phyloP scores from a whole-genome alignment of 2,329 filamentous ascomycete genomes.

The Penicillium brevicompactum region DNA sequence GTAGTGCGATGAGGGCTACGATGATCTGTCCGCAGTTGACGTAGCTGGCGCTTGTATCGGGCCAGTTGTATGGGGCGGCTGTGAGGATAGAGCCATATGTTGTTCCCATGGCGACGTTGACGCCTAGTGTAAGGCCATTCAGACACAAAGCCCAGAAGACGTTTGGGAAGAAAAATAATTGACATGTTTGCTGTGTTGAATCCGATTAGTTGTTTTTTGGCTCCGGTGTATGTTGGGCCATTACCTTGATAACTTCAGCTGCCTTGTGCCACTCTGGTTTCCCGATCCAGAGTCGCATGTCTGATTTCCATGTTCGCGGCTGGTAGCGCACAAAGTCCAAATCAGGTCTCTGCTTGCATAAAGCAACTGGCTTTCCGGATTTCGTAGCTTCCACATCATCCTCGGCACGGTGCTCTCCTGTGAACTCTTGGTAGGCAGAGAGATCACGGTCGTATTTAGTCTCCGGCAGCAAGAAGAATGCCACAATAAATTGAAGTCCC shows the following conservation, averaged over 20 bases:
- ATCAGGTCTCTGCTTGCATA: conserved; percentile 19
- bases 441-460: conserved; percentile 45
- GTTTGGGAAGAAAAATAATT: conserved; percentile 43
- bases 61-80: conserved; percentile 42
- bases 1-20: conserved; percentile 41
- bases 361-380: conserved; percentile 11
- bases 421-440: conserved; percentile 39
- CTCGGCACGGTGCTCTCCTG: conserved; percentile 10
- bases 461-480: conserved; percentile 47
- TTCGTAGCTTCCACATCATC: background rate
- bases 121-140: conserved; percentile 42
- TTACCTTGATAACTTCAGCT: conserved; percentile 23
- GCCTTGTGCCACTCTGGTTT: conserved; percentile 41
- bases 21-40: conserved; percentile 46
- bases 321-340: conserved; percentile 42
- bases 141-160: conserved; percentile 45
- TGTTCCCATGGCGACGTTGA: conserved; percentile 45
- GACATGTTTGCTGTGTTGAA: conserved; percentile 25
- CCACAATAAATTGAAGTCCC: conserved; percentile 37
- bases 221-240: background rate
- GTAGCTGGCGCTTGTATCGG: conserved; percentile 37
- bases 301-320: conserved; percentile 37
- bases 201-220: background rate
- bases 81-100: conserved; percentile 44
- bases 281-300: conserved; percentile 46